These are phyloP conservation scores for Eragrostis nindensis DNA, from an alignment of 176 grass and related monocot species.

Conservation along the genomic window DNA sequence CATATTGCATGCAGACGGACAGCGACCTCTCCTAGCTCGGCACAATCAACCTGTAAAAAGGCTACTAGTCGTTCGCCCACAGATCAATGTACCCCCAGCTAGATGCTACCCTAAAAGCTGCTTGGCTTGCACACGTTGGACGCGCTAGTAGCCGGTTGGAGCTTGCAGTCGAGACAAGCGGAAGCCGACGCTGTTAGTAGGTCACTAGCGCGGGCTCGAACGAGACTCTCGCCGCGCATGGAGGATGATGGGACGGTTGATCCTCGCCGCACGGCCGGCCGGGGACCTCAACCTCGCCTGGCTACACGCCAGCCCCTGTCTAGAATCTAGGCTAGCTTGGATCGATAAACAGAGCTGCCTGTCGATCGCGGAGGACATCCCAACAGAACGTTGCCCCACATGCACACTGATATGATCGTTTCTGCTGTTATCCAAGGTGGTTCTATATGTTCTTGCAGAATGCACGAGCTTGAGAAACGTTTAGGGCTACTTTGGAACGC, in stretches of 20 bases:
- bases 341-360: not conserved
- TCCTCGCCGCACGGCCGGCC: not conserved
- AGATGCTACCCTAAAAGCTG: not conserved
- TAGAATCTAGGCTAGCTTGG: slow-evolving; percentile 4
- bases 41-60: not conserved
- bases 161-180: not conserved
- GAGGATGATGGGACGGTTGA: slow-evolving; percentile 3
- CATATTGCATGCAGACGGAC: slow-evolving; percentile 6
- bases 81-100: not conserved
- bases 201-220: not conserved
- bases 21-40: slow-evolving; percentile 16
- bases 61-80: not conserved
- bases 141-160: not conserved
- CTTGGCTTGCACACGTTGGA: not conserved
- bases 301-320: not conserved
- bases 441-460: too few species aligned
- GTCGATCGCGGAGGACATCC: not conserved
- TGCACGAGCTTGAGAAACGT: too few species aligned
- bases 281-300: not conserved
- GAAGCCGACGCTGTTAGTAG: slow-evolving; percentile 2
- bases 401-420: too few species aligned
- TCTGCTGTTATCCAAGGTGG: too few species aligned
- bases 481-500: too few species aligned
- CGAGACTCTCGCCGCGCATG: not conserved
- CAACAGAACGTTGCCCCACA: slow-evolving; percentile 1